Evolutionary conservation across 2,329 filamentous ascomycete species (phyloP).

Genomic region (Gaeumannomyces sp.): DNA sequence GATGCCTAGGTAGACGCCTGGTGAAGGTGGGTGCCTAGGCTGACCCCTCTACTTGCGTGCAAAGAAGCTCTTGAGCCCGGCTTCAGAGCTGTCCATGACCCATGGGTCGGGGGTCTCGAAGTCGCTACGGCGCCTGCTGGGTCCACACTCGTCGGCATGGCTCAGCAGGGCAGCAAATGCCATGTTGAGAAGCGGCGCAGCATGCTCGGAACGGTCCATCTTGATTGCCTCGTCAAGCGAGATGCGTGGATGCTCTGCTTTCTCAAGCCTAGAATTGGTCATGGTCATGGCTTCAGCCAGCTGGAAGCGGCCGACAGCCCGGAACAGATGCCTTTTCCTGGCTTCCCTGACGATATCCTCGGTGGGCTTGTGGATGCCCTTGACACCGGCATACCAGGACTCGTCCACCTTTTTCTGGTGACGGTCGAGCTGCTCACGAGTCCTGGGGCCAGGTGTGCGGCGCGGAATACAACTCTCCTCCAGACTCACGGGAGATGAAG

Average conservation of each 20-base stretch:
- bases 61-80: conserved; percentile 4
- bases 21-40: too few species aligned
- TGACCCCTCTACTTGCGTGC: background rate
- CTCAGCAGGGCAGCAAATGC: conserved; percentile 27
- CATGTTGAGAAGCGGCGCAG: conserved; percentile 37
- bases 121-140: background rate
- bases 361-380: conserved; percentile 28
- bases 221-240: conserved; percentile 31
- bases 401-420: conserved; percentile 78
- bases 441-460: conserved; percentile 16
- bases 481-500: conserved; percentile 11
- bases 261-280: background rate
- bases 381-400: conserved; percentile 70
- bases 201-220: conserved; percentile 32
- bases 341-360: conserved; percentile 26
- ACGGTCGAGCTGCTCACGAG: conserved; percentile 18
- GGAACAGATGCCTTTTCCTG: conserved; percentile 13
- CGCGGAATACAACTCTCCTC: background rate
- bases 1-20: background rate
- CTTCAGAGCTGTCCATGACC: background rate
- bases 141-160: conserved; percentile 14
- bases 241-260: conserved; percentile 1
- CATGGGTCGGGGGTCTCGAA: background rate
- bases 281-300: background rate
- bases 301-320: background rate